phyloP scores from a whole-genome alignment of 148 eudicot genomes.

The Diospyros lotus region DNA sequence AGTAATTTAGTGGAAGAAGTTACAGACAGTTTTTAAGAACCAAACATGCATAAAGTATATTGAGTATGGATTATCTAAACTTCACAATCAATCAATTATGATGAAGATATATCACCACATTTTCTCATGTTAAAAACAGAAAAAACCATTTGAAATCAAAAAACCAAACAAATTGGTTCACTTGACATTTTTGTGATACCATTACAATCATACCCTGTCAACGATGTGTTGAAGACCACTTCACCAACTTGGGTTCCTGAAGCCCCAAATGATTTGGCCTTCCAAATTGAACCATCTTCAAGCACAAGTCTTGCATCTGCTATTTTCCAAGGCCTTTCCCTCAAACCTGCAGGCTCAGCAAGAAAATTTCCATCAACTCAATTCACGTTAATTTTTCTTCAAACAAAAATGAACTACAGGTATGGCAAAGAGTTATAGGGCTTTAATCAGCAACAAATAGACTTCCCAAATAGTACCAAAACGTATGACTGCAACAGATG shows the following conservation, averaged over 20 bases:
- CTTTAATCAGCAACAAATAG: background rate
- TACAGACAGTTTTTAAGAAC: background rate
- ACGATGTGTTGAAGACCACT: constrained; percentile 94
- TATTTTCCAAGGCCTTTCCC: constrained; percentile 85
- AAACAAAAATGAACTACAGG: background rate
- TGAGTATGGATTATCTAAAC: background rate
- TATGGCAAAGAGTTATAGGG: background rate
- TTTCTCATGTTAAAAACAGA: too few relatives aligned
- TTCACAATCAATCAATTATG: background rate
- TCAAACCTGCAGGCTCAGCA: constrained; percentile 32
- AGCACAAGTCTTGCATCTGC: constrained; percentile 94
- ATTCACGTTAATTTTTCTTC: background rate
- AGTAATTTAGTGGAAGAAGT: background rate
- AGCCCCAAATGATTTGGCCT: constrained; percentile 95
- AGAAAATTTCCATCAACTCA: constrained; percentile 5
- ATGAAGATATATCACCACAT: background rate
- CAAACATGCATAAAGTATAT: background rate
- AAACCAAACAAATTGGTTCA: background rate
- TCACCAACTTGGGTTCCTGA: constrained; percentile 99
- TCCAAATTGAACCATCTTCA: constrained; percentile 96
- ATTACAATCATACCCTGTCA: constrained; percentile 59
- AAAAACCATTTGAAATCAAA: background rate
- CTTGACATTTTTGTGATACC: background rate
- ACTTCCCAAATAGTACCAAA: background rate
- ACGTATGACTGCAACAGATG: background rate